A percentile compares a stretch with the other conserved stretches of the same genome.
These are phyloP conservation scores for Penicillium nordicum DNA, from an alignment of 2,329 filamentous ascomycete species.

Conservation along the genomic window DNA sequence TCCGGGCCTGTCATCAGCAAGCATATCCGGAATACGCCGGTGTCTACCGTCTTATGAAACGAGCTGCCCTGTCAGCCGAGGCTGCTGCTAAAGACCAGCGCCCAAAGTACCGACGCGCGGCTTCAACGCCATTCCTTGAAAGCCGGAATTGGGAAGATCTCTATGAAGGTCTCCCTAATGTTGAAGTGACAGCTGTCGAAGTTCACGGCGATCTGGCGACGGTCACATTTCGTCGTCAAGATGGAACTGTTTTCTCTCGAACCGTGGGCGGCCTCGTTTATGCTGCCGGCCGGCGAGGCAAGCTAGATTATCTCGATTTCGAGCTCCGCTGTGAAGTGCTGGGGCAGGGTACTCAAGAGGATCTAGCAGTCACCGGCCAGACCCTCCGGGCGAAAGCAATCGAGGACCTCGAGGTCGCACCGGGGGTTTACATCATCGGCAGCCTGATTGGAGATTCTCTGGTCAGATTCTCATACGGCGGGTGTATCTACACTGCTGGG, in stretches of 20 bases:
- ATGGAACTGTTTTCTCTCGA: conserved; percentile 46
- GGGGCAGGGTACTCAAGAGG: conserved; percentile 17
- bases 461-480: conserved; percentile 58
- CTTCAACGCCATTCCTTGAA: conserved; percentile 47
- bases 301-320: conserved; percentile 50
- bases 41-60: conserved; percentile 60
- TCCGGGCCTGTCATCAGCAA: conserved; percentile 57
- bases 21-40: conserved; percentile 62
- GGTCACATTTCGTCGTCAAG: conserved; percentile 44
- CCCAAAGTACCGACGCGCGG: conserved; percentile 30
- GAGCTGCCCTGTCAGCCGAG: conserved; percentile 37
- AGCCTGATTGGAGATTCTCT: conserved; percentile 60
- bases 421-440: conserved; percentile 54
- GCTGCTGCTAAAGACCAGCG: conserved; percentile 19
- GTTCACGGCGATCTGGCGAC: conserved; percentile 29
- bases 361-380: conserved; percentile 48
- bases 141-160: conserved; percentile 49
- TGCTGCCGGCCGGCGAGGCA: conserved; percentile 56
- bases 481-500: conserved; percentile 56
- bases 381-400: conserved; percentile 54
- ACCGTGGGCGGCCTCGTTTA: conserved; percentile 52
- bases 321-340: conserved; percentile 49
- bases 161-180: conserved; percentile 57
- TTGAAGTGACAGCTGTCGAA: conserved; percentile 44
- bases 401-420: conserved; percentile 52